Conservation (phyloP, 192 early-diverging fungal species). For the Haplosporangium gracile region DNA sequence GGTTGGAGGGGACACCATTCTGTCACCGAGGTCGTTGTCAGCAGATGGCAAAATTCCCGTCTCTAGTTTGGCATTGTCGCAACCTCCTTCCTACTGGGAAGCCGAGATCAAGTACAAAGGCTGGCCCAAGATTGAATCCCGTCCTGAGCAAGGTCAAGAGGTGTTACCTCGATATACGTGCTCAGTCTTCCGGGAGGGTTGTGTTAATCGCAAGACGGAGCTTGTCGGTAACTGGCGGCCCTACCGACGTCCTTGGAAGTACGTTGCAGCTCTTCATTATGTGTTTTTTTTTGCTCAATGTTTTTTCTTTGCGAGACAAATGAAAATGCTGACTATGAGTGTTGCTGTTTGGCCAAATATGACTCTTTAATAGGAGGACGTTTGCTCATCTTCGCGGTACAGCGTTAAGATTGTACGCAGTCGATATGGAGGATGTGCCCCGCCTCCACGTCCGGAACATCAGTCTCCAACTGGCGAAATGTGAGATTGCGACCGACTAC, state of each 20-base stretch:
- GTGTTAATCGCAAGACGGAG: slow-evolving; percentile 61
- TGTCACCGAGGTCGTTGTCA: background rate
- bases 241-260: slow-evolving; percentile 64
- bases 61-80: slow-evolving; percentile 34
- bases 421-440: slow-evolving; percentile 51
- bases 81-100: slow-evolving; percentile 53
- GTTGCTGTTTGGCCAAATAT: background rate
- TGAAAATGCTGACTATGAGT: background rate
- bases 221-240: slow-evolving; percentile 48
- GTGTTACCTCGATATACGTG: slow-evolving; percentile 61
- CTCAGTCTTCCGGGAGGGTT: slow-evolving; percentile 59
- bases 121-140: slow-evolving; percentile 33
- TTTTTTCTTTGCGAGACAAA: background rate
- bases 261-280: background rate
- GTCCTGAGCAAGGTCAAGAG: slow-evolving; percentile 63
- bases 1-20: background rate
- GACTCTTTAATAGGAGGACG: slow-evolving; percentile 33
- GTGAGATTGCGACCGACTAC: slow-evolving; percentile 59
- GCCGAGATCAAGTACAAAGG: slow-evolving; percentile 49
- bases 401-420: slow-evolving; percentile 53
- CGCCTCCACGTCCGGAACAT: slow-evolving; percentile 48
- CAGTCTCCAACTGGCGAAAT: slow-evolving; percentile 52
- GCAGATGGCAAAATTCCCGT: slow-evolving; percentile 34
- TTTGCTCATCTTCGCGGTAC: slow-evolving; percentile 62
- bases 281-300: background rate